These are phyloP conservation scores for Ustilago bromivora DNA, from an alignment of 1,284 basidiomycete species.

Conservation along the genomic window DNA sequence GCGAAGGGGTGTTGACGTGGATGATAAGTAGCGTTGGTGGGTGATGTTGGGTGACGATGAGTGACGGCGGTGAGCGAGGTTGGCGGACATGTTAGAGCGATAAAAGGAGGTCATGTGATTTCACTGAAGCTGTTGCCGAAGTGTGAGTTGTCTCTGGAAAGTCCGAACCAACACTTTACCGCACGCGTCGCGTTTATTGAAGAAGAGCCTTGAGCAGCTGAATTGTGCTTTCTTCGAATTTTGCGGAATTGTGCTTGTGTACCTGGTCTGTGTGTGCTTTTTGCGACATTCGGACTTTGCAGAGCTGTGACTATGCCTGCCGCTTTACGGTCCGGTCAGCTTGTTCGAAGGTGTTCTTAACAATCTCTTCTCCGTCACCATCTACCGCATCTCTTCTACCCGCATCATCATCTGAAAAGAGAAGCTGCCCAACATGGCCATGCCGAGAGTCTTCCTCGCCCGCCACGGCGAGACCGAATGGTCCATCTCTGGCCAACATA, in stretches of 20 bases:
- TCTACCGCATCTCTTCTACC: neutral
- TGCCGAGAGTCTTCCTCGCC: conserved; percentile 66
- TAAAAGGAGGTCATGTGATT: no score
- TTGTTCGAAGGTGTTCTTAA: neutral
- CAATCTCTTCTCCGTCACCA: neutral
- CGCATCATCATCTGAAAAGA: neutral
- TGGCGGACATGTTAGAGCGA: no score
- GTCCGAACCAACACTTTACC: conserved; percentile 2
- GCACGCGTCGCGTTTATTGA: conserved; percentile 15
- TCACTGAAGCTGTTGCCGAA: neutral
- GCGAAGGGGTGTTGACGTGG: no score
- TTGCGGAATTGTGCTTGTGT: neutral
- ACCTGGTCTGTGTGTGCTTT: neutral
- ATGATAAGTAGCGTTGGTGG: no score
- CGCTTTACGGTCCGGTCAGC: neutral
- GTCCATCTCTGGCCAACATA: conserved; percentile 67
- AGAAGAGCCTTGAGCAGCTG: neutral
- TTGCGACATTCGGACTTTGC: conserved; percentile 7
- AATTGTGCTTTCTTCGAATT: conserved; percentile 3
- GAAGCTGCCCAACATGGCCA: conserved; percentile 36
- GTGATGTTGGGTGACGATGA: no score
- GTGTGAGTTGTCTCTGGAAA: neutral
- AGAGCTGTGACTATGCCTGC: neutral
- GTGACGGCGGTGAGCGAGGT: no score
- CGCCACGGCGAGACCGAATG: conserved; percentile 69